Percentiles rank a stretch among this genome's conserved stretches.
phyloP scores from a whole-genome alignment of 768 basidiomycete genomes.

The Hypholoma sublateritium region DNA sequence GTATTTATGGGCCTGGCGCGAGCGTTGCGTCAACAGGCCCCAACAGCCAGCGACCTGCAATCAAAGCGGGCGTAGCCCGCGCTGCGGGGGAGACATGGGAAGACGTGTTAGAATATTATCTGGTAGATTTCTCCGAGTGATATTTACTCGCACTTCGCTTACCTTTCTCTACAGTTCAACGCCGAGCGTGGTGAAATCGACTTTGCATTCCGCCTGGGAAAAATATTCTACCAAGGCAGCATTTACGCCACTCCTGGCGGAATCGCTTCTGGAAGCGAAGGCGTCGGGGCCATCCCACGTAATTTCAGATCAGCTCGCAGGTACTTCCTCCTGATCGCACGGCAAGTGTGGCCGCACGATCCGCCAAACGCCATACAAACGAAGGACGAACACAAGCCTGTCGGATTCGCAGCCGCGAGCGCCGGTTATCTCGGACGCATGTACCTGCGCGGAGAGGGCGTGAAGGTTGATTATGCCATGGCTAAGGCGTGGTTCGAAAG shows the following conservation, averaged over 20 bases:
- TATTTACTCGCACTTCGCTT: background rate
- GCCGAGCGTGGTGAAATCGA: constrained; percentile 89
- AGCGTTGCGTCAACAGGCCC: constrained; percentile 88
- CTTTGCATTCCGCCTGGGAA: constrained; percentile 91
- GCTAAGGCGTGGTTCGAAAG: constrained; percentile 96
- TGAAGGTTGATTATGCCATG: constrained; percentile 67
- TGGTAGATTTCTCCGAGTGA: constrained; percentile 43
- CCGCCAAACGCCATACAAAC: constrained; percentile 52
- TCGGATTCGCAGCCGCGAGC: constrained; percentile 72
- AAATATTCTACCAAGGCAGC: constrained; percentile 94
- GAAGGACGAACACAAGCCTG: constrained; percentile 52
- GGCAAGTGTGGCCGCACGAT: constrained; percentile 87
- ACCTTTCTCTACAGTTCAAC: constrained; percentile 65
- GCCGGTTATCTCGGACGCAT: constrained; percentile 92
- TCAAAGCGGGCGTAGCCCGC: constrained; percentile 80
- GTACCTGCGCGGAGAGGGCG: constrained; percentile 92
- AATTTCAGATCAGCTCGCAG: constrained; percentile 74
- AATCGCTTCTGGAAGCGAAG: constrained; percentile 84
- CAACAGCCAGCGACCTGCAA: constrained; percentile 69
- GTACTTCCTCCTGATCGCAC: constrained; percentile 85
- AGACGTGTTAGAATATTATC: constrained; percentile 89
- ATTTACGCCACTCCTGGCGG: constrained; percentile 82
- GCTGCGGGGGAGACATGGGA: constrained; percentile 94
- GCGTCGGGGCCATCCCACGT: constrained; percentile 84
- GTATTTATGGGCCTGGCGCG: constrained; percentile 93